These are phyloP conservation scores for Triangularia verruculosa DNA, from an alignment of 2,329 filamentous ascomycete species.

Conservation along the genomic window DNA sequence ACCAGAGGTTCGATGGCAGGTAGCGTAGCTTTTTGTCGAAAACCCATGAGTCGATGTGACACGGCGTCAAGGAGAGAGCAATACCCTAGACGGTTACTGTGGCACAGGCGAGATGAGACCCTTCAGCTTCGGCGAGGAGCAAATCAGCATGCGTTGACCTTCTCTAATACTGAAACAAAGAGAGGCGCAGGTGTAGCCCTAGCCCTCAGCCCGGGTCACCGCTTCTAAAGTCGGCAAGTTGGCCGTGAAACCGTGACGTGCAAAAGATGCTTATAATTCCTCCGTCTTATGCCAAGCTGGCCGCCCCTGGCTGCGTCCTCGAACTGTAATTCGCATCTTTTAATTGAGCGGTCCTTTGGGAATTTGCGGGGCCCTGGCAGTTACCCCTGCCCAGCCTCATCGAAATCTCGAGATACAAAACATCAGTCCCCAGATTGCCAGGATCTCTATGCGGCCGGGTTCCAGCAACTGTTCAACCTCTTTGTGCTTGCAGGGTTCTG, in stretches of 20 bases:
- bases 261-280: conserved; percentile 11
- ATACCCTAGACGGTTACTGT: neutral
- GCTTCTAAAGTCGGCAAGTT: neutral
- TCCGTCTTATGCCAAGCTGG: conserved; percentile 25
- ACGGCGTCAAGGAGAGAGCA: neutral
- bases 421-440: conserved; percentile 4
- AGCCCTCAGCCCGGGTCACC: neutral
- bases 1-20: neutral
- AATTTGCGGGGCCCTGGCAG: neutral
- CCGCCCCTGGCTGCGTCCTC: neutral
- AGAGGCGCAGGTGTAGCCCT: neutral
- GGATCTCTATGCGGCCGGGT: neutral
- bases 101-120: neutral
- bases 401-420: conserved; percentile 1
- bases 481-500: too few relatives aligned
- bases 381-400: neutral
- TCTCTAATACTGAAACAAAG: neutral
- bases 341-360: conserved; percentile 5
- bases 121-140: neutral
- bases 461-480: neutral
- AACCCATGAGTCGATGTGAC: neutral
- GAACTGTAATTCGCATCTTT: neutral
- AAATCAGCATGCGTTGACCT: neutral
- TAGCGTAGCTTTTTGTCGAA: neutral
- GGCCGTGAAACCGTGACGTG: neutral